Conservation (phyloP, 768 basidiomycete genomes). For the Xerocomellus dryophilus region DNA sequence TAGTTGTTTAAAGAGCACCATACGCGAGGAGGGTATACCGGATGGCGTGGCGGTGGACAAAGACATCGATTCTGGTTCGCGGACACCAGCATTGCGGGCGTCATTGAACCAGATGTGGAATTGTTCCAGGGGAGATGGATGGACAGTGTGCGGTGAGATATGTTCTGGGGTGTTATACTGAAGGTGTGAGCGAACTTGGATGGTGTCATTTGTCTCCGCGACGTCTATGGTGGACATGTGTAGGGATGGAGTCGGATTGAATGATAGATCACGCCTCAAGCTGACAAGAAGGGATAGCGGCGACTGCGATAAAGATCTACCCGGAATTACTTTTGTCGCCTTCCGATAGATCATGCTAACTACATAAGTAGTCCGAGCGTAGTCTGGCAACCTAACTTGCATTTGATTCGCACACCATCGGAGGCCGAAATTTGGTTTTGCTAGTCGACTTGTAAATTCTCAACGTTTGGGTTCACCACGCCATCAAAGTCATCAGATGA, state of each 20-base stretch:
- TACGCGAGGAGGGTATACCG: slow-evolving; percentile 82
- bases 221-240: slow-evolving; percentile 32
- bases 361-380: too few species aligned
- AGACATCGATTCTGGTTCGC: slow-evolving; percentile 89
- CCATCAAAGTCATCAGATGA: too few species aligned
- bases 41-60: slow-evolving; percentile 66
- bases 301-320: slow-evolving; percentile 13
- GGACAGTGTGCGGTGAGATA: slow-evolving; percentile 59
- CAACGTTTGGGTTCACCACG: too few species aligned
- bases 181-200: slow-evolving; percentile 67
- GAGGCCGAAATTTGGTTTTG: background rate
- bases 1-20: slow-evolving; percentile 89
- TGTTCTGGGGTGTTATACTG: slow-evolving; percentile 74
- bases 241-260: background rate
- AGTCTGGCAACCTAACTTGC: background rate
- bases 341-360: slow-evolving; percentile 5
- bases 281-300: slow-evolving; percentile 1
- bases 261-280: background rate
- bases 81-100: slow-evolving; percentile 53
- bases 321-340: background rate
- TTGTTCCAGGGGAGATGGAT: slow-evolving; percentile 72
- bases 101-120: slow-evolving; percentile 86
- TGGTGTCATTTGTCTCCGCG: slow-evolving; percentile 47
- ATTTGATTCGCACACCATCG: background rate
- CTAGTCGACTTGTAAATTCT: too few species aligned